Base-by-base conservation (phyloP, 1,139 yeast species). In the Geotrichum aggregatum region DNA sequence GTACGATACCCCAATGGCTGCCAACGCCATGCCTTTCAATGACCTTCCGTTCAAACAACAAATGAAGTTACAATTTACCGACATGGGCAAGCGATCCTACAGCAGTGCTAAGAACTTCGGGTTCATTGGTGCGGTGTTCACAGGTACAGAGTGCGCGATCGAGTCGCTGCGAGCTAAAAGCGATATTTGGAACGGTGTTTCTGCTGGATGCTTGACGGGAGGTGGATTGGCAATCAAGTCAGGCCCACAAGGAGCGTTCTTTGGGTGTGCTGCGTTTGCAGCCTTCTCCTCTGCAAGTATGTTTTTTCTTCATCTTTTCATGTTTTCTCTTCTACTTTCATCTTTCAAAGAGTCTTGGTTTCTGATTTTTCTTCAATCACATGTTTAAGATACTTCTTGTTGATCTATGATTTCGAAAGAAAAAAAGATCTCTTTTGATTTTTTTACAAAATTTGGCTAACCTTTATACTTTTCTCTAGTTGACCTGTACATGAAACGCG, bases 251-350 rank as follows among this genome's bases (percentile, higher is more conserved):
- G 95, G 96, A 30, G 95, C 96, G 0, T 63, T 82, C 33, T 69
- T 91, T 55, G 98, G 98, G 1, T 92, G 98, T 75, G 97, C 95
- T 31, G 98, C 98, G 13, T 92, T 92, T 74, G 98, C 98, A 14
- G 96, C 95, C 3, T 92, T 92, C 68, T 85, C 95, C 54, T 83
- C 95, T 8, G 98, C 98, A 7, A 85, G 63, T 61, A 55, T 41
- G 63, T 59, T 16, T n/a, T 24, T 24, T 24, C n/a, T n/a, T n/a
- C n/a, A 14, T 16, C 34, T 4, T 19, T 41, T 10, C 31, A 22
- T 4, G 13, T 16, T 11, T 30, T 39, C 30, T 8, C 14, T 7
- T 14, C 26, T 5, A 18, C 10, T 28, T n/a, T 26, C 24, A 11
- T 14, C 11, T 30, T 16, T 19, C 13, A 30, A 24, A 8, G 28